A percentile compares a stretch with the other conserved stretches of the same genome.
phyloP scores from a whole-genome alignment of 2,329 filamentous ascomycete species.

The Metarhizium humberi region DNA sequence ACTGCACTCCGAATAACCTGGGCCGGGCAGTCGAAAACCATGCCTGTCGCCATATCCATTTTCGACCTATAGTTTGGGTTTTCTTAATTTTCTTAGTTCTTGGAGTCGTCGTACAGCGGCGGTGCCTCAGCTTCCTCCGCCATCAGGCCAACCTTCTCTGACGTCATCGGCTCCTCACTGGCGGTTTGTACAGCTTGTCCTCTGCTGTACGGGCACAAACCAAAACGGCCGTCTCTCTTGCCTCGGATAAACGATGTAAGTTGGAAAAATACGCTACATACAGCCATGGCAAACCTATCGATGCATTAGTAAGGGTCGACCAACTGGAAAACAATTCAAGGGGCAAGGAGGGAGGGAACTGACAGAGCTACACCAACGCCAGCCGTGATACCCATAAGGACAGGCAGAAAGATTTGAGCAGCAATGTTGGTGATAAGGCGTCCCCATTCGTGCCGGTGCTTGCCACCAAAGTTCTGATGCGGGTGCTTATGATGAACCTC shows the following conservation, averaged over 20 bases:
- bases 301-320: conserved; percentile 16
- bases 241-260: conserved; percentile 41
- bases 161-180: conserved; percentile 13
- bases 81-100: conserved; percentile 9
- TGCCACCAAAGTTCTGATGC: conserved; percentile 9
- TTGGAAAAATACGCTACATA: conserved; percentile 51
- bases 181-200: background rate
- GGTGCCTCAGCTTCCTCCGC: conserved; percentile 21
- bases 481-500: conserved; percentile 7
- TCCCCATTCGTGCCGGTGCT: conserved; percentile 24
- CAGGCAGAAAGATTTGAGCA: conserved; percentile 56
- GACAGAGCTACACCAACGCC: conserved; percentile 59
- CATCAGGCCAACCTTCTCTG: conserved; percentile 45
- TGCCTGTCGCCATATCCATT: too few species aligned
- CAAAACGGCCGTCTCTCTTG: conserved; percentile 6
- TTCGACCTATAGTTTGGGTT: too few species aligned
- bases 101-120: conserved; percentile 17
- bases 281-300: conserved; percentile 50
- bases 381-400: conserved; percentile 58
- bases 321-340: background rate
- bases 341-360: conserved; percentile 16
- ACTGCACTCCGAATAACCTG: background rate
- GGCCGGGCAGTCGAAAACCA: background rate
- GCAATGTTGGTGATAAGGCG: conserved; percentile 45
- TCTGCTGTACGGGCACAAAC: conserved; percentile 6